Percentiles rank a stretch among this genome's conserved stretches.
phyloP scores from a whole-genome alignment of 768 basidiomycete genomes.

The Myochromella boudieri region DNA sequence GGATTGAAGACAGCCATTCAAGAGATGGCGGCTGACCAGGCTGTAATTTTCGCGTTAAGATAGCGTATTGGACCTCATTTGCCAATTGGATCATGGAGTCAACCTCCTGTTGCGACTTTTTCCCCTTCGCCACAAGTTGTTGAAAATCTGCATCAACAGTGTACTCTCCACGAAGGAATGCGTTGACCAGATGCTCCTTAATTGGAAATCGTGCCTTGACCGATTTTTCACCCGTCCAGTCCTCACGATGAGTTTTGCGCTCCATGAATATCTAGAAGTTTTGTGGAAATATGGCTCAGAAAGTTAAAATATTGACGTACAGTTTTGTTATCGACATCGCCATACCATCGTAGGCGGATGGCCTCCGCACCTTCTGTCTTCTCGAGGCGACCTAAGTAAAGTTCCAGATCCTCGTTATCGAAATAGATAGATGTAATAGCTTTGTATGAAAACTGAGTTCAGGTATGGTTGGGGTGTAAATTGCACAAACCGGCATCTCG shows the following conservation, averaged over 20 bases:
- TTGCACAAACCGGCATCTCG: slow-evolving; percentile 68
- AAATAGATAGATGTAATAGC: slow-evolving; percentile 98
- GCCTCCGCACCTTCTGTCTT: slow-evolving; percentile 99
- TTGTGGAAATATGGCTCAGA: background rate
- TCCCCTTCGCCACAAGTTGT: slow-evolving; percentile 80
- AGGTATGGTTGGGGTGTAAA: slow-evolving; percentile 4
- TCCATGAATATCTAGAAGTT: slow-evolving; percentile 73
- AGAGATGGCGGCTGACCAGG: slow-evolving; percentile 60
- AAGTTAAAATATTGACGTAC: slow-evolving; percentile 39
- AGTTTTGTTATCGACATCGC: slow-evolving; percentile 78
- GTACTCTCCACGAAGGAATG: slow-evolving; percentile 86
- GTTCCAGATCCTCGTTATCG: slow-evolving; percentile 92
- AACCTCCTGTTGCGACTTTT: slow-evolving; percentile 89
- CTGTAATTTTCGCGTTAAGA: slow-evolving; percentile 74
- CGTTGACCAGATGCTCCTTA: slow-evolving; percentile 91
- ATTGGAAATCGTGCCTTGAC: slow-evolving; percentile 97
- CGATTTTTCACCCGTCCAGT: slow-evolving; percentile 99
- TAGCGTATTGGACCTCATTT: slow-evolving; percentile 93
- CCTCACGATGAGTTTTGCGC: slow-evolving; percentile 92
- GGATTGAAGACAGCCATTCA: background rate
- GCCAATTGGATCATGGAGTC: slow-evolving; percentile 95
- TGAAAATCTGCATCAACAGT: slow-evolving; percentile 94
- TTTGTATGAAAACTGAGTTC: slow-evolving; percentile 12
- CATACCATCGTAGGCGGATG: slow-evolving; percentile 96
- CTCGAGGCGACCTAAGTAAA: slow-evolving; percentile 95